Evolutionary conservation across 805 yeast genomes (phyloP).

Genomic region (Saccharomycopsis lassenensis): DNA sequence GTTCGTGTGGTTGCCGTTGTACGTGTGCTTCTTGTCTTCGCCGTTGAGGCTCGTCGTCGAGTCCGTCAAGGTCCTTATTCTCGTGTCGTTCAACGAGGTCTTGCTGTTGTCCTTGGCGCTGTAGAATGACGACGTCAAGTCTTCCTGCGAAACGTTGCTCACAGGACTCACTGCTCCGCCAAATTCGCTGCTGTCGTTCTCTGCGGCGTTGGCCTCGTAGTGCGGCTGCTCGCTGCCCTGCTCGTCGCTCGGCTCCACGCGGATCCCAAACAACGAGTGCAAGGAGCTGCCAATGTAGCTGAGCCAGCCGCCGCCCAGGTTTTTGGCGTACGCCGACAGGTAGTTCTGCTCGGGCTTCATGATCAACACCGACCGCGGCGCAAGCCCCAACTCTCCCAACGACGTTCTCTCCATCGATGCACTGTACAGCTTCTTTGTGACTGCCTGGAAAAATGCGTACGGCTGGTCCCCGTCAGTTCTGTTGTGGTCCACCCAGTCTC

Average conservation of each 20-base stretch:
- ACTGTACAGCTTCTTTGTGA: slow-evolving; percentile 55
- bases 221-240: no score
- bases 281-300: slow-evolving; percentile 26
- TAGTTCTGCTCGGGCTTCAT: slow-evolving; percentile 45
- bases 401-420: slow-evolving; percentile 49
- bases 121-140: not conserved
- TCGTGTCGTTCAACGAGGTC: slow-evolving; percentile 10
- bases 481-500: slow-evolving; percentile 46
- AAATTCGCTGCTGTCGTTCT: no score
- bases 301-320: slow-evolving; percentile 21
- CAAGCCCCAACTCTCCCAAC: slow-evolving; percentile 43
- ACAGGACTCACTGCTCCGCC: no score
- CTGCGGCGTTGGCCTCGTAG: no score
- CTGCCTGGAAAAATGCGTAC: slow-evolving; percentile 35
- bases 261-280: slow-evolving; percentile 27
- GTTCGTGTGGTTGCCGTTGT: slow-evolving; percentile 46
- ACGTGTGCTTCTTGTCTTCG: slow-evolving; percentile 33
- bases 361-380: slow-evolving; percentile 66
- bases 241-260: no score
- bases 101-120: no score
- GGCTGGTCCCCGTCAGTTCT: slow-evolving; percentile 38
- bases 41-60: slow-evolving; percentile 22
- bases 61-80: slow-evolving; percentile 13
- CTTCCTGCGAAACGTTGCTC: not conserved
- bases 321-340: slow-evolving; percentile 23